phyloP scores from a whole-genome alignment of 2,329 filamentous ascomycete genomes.

The Nemania bipapillata region DNA sequence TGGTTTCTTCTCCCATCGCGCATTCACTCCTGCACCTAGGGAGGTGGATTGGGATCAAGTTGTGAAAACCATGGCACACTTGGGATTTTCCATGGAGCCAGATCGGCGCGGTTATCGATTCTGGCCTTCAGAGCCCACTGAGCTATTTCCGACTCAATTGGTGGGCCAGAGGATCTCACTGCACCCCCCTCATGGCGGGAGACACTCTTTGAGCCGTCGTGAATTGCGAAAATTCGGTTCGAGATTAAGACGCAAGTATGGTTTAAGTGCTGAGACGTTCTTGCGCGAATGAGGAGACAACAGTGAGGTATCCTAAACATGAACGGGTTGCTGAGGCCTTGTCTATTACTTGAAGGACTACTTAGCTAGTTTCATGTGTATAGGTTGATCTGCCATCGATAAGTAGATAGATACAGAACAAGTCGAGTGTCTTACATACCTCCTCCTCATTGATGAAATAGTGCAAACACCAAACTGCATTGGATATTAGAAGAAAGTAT shows the following conservation, averaged over 20 bases:
- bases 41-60: slow-evolving; percentile 4
- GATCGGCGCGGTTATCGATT: not conserved
- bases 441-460: too few relatives aligned
- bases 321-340: too few relatives aligned
- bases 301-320: too few relatives aligned
- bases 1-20: not conserved
- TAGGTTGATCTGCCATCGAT: too few relatives aligned
- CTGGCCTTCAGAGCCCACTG: too few relatives aligned
- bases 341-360: too few relatives aligned
- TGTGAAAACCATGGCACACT: not conserved
- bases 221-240: not conserved
- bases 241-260: not conserved
- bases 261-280: slow-evolving; percentile 13
- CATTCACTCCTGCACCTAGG: not conserved
- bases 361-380: too few relatives aligned
- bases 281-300: too few relatives aligned
- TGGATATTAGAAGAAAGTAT: too few relatives aligned
- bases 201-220: not conserved
- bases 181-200: not conserved
- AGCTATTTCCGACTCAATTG: not conserved
- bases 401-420: too few relatives aligned
- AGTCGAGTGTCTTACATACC: too few relatives aligned
- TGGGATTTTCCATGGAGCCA: not conserved
- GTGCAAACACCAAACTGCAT: too few relatives aligned
- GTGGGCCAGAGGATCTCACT: not conserved